These are phyloP conservation scores for Macaranga tanarius DNA, from an alignment of 441 rosid species.

Conservation along the genomic window DNA sequence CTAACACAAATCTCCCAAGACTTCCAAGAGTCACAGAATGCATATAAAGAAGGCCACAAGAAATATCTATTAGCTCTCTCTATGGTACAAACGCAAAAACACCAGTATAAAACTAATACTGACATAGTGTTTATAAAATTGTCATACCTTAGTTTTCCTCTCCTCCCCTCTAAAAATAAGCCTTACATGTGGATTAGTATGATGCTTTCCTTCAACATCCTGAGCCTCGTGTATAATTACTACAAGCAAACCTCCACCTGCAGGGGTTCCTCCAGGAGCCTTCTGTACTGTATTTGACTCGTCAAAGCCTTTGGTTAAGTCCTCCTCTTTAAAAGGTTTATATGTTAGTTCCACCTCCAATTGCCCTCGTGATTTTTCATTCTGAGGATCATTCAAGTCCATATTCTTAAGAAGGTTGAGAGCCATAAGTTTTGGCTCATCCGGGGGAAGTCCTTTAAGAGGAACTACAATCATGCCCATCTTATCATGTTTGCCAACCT, in stretches of 20 bases:
- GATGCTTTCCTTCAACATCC: slow-evolving; percentile 96
- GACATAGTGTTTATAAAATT: not conserved
- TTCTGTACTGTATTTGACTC: slow-evolving; percentile 57
- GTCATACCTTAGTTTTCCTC: slow-evolving; percentile 73
- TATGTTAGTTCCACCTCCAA: slow-evolving; percentile 70
- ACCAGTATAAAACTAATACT: not conserved
- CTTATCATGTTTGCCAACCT: slow-evolving; percentile 92
- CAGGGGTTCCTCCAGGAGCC: slow-evolving; percentile 89
- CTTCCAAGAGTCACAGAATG: not conserved
- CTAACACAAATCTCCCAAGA: not conserved
- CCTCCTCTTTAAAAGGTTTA: slow-evolving; percentile 85
- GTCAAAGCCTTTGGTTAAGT: slow-evolving; percentile 53
- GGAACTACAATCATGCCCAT: slow-evolving; percentile 84
- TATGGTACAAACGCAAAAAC: not conserved
- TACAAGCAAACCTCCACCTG: slow-evolving; percentile 82
- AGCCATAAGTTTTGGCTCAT: slow-evolving; percentile 61
- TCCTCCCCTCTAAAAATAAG: slow-evolving; percentile 82
- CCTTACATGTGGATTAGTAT: slow-evolving; percentile 81
- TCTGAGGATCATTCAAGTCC: slow-evolving; percentile 58
- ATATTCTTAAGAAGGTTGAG: slow-evolving; percentile 68
- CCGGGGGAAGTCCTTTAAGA: slow-evolving; percentile 72
- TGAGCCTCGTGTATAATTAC: slow-evolving; percentile 90
- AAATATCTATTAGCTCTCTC: not conserved
- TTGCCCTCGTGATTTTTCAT: slow-evolving; percentile 78
- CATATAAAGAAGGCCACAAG: not conserved